Conservation (phyloP, 352 stramenopile species). For the Pilasporangium apinafurcum region DNA sequence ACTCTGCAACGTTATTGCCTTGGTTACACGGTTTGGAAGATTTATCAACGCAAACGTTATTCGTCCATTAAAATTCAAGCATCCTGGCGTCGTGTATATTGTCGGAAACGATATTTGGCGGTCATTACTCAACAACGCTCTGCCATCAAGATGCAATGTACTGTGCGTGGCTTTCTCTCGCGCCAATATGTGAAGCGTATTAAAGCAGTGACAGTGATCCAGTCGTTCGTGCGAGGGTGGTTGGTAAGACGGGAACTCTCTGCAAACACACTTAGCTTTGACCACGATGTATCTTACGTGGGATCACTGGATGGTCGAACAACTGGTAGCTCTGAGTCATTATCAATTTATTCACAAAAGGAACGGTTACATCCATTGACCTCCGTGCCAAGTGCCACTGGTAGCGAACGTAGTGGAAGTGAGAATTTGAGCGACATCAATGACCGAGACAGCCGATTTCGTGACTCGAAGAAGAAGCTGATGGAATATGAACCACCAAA, state of each 20-base stretch:
- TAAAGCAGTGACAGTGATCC: constrained; percentile 49
- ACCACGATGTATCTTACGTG: constrained; percentile 71
- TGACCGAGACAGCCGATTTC: constrained; percentile 41
- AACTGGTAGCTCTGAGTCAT: constrained; percentile 44
- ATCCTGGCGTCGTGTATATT: constrained; percentile 40
- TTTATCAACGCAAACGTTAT: constrained; percentile 42
- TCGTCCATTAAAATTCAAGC: constrained; percentile 49
- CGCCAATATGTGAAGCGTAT: constrained; percentile 32
- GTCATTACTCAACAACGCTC: constrained; percentile 29
- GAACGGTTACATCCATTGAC: constrained; percentile 43
- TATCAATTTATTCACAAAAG: constrained; percentile 22
- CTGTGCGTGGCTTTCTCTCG: constrained; percentile 33
- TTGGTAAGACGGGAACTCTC: constrained; percentile 72
- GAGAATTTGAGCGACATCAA: constrained; percentile 32
- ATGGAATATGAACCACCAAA: constrained; percentile 57
- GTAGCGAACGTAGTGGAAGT: constrained; percentile 46
- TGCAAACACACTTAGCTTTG: constrained; percentile 74
- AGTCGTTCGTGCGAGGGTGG: constrained; percentile 79
- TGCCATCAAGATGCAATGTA: constrained; percentile 45
- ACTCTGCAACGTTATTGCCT: constrained; percentile 70
- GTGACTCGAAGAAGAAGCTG: constrained; percentile 50
- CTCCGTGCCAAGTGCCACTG: constrained; percentile 41
- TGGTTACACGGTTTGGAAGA: constrained; percentile 39
- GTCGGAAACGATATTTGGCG: constrained; percentile 32
- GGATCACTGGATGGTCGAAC: constrained; percentile 49